Evolutionary conservation across 495 filamentous ascomycete genomes (phyloP), one percentile per base, ranked within the genome.

Genomic region (Collariella sp.): DNA sequence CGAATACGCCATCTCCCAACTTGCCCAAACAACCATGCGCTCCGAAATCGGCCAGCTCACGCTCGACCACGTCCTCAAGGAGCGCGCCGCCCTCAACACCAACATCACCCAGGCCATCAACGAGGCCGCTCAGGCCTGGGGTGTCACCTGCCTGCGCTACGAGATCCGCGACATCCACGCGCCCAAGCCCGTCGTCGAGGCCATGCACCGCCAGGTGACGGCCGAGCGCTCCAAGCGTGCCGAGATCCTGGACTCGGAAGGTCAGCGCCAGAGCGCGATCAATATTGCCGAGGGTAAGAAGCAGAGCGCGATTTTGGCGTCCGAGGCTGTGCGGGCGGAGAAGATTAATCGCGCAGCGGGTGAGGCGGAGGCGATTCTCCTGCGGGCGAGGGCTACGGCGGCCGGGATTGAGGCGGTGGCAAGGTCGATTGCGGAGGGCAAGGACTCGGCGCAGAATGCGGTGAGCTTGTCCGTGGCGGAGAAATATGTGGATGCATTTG

Each of bases 41-140:
- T 89, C 85, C 52, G 93, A 98, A 69, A 98, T 98, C 66, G 93
- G 93, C 56, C 90, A 96, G 62, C 79, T 98, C 16, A 88, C 91
- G 0, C 85, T 98, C 61, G 93, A 98, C 71, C 91, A 97, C 73
- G 93, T 98, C 36, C 79, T 98, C 20, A 95, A 96, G 65, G 93
- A 98, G 77, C 89, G 93, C 48, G 86, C 91, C 2, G 87, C 86
- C 2, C 86, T 98, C 52, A 98, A 98, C 75, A 88, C 80, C 59
- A 97, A 98, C 72, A 98, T 98, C 68, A 98, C 93, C 15, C 82
- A 87, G 50, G 94, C 94, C 16, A 96, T 98, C 78, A 98, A 98
- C 73, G 93, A 97, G 65, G 94, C 93, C 0, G 90, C 94, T 0
- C 85, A 90, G 54, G 91, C 89, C 46, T 98, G 93, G 93, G 93